phyloP scores from a whole-genome alignment of 257 asterid genomes.

The Fraxinus americana region DNA sequence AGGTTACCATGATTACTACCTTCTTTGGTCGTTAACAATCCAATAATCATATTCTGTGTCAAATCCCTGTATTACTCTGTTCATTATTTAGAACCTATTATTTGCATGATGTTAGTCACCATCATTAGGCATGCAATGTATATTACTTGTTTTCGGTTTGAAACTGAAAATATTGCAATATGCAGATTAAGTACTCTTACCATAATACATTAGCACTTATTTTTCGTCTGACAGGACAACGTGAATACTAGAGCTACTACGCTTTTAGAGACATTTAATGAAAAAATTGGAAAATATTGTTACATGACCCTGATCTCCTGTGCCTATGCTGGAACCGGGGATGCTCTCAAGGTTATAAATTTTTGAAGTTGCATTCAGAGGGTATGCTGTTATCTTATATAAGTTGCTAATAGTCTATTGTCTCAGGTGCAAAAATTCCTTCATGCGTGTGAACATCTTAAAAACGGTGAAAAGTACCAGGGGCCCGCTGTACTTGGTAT shows the following conservation, averaged over 20 bases:
- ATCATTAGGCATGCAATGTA: conserved; percentile 1
- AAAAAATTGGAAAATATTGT: conserved; percentile 74
- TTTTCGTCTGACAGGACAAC: conserved; percentile 55
- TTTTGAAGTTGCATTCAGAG: conserved; percentile 2
- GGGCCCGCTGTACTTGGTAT: conserved; percentile 97
- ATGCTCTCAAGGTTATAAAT: conserved; percentile 77
- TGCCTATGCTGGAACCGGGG: conserved; percentile 97
- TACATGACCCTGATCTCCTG: conserved; percentile 89
- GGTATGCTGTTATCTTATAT: not conserved
- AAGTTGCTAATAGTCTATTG: conserved; percentile 26
- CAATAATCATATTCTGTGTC: no score
- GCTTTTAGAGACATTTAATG: conserved; percentile 77
- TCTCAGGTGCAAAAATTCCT: conserved; percentile 89
- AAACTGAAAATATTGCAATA: conserved; percentile 13
- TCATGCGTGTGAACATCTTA: conserved; percentile 87
- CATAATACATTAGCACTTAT: conserved; percentile 4
- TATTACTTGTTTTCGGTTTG: not conserved
- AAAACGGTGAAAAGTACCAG: conserved; percentile 82
- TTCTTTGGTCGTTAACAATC: not conserved
- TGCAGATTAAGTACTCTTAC: conserved; percentile 8
- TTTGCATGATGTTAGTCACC: not conserved
- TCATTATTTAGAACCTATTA: no score
- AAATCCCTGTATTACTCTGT: no score
- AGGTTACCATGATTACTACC: conserved; percentile 45
- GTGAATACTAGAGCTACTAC: conserved; percentile 87